Evolutionary conservation across 768 basidiomycete genomes (phyloP).

Genomic region (Russula vinacea): DNA sequence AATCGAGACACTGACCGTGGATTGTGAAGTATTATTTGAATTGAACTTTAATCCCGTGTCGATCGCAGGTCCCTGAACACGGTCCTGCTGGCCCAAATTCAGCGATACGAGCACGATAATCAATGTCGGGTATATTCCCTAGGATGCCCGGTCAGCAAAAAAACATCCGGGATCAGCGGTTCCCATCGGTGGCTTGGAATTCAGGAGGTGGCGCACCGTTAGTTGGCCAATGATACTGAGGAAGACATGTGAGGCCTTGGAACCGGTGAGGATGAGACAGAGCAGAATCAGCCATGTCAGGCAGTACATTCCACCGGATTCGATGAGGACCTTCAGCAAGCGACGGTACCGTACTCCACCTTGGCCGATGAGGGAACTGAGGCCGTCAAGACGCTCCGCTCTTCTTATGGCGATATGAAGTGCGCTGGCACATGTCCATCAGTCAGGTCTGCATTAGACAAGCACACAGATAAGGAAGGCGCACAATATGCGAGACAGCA

Average conservation of each 20-base stretch:
- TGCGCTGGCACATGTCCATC: slow-evolving; percentile 9
- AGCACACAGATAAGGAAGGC: not conserved
- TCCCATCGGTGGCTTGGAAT: not conserved
- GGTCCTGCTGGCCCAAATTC: slow-evolving; percentile 27
- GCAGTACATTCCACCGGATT: slow-evolving; percentile 28
- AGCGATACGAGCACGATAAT: slow-evolving; percentile 34
- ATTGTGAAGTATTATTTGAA: not conserved
- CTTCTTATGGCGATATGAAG: not conserved
- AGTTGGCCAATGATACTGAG: slow-evolving; percentile 14
- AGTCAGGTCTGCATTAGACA: not conserved
- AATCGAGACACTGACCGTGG: slow-evolving; percentile 6
- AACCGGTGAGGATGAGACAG: slow-evolving; percentile 4
- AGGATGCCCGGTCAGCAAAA: not conserved
- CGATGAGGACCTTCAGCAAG: slow-evolving; percentile 23
- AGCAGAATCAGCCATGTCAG: slow-evolving; percentile 22
- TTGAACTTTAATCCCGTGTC: slow-evolving; percentile 11
- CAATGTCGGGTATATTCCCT: slow-evolving; percentile 27
- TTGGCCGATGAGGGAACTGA: not conserved
- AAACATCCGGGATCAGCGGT: not conserved
- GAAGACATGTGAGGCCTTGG: not conserved
- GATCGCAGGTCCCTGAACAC: not conserved
- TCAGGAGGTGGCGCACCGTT: slow-evolving; percentile 2
- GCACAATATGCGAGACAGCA: slow-evolving; percentile 16
- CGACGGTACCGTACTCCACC: slow-evolving; percentile 8
- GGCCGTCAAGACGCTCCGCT: not conserved